Conservation (phyloP, 2,329 filamentous ascomycete species). For the Talaromyces sp. region DNA sequence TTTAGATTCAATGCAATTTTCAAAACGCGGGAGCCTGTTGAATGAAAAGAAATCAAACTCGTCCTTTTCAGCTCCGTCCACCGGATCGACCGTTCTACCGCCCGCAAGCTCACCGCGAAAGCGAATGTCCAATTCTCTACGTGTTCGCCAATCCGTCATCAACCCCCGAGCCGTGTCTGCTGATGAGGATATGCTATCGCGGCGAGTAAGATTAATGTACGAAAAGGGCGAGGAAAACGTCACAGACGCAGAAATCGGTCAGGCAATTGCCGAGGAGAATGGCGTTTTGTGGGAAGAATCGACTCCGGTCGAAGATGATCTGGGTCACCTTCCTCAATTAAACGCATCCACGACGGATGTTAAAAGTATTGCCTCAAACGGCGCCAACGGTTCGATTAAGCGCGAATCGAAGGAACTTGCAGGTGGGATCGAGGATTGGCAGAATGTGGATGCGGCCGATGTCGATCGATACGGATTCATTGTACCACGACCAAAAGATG, state of each 20-base stretch:
- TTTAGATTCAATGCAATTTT: slow-evolving; percentile 51
- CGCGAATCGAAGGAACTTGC: slow-evolving; percentile 54
- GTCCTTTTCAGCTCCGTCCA: slow-evolving; percentile 24
- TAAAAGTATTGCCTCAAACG: slow-evolving; percentile 22
- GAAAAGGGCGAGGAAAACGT: slow-evolving; percentile 55
- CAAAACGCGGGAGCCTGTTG: slow-evolving; percentile 56
- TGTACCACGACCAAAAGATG: slow-evolving; percentile 26
- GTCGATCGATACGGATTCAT: slow-evolving; percentile 65
- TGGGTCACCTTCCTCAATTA: slow-evolving; percentile 19
- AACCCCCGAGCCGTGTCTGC: slow-evolving; percentile 52
- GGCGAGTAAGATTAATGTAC: slow-evolving; percentile 60
- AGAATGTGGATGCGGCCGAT: slow-evolving; percentile 52
- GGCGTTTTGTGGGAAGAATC: slow-evolving; percentile 37
- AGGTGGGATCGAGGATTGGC: slow-evolving; percentile 62
- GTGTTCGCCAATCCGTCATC: slow-evolving; percentile 28
- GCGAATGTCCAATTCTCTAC: slow-evolving; percentile 32
- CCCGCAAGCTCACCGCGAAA: slow-evolving; percentile 13
- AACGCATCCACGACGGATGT: slow-evolving; percentile 23
- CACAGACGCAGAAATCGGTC: slow-evolving; percentile 34
- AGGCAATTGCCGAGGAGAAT: slow-evolving; percentile 32
- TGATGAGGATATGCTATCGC: slow-evolving; percentile 59
- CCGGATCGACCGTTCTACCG: not conserved
- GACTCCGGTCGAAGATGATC: slow-evolving; percentile 21
- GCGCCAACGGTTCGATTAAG: slow-evolving; percentile 32
- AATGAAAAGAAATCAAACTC: slow-evolving; percentile 40